Conservation (phyloP, 2,329 filamentous ascomycete genomes). For the Dactylella cylindrospora region DNA sequence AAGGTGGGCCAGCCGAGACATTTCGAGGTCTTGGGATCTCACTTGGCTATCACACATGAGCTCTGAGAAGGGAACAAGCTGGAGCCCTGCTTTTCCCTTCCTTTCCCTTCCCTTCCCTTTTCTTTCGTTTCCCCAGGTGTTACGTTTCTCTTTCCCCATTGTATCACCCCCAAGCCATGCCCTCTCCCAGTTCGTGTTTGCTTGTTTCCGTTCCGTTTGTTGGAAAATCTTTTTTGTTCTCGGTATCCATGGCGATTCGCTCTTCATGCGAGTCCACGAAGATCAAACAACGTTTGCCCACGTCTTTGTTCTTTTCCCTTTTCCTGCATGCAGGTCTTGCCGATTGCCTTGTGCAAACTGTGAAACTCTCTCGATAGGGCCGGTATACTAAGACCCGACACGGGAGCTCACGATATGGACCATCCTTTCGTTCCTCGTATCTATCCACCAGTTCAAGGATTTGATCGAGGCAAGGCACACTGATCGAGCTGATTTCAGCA, state of each 20-base stretch:
- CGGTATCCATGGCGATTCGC: conserved; percentile 13
- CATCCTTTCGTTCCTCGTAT: too few relatives aligned
- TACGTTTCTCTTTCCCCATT: too few relatives aligned
- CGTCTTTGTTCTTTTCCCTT: neutral
- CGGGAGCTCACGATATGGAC: too few relatives aligned
- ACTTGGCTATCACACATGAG: conserved; percentile 28
- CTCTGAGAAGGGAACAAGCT: conserved; percentile 17
- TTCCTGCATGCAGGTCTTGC: neutral
- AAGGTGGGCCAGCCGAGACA: neutral
- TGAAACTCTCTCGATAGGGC: too few relatives aligned
- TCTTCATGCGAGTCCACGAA: too few relatives aligned
- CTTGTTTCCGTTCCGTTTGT: neutral
- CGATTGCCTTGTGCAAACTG: conserved; percentile 12
- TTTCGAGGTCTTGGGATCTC: conserved; percentile 17
- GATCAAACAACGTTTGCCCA: conserved; percentile 12
- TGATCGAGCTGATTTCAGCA: conserved; percentile 10
- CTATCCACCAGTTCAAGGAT: conserved; percentile 1
- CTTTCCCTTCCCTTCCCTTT: neutral
- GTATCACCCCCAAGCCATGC: too few relatives aligned
- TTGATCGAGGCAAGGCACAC: conserved; percentile 12
- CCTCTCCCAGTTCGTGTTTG: too few relatives aligned
- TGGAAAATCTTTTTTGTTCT: neutral
- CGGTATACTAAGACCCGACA: too few relatives aligned
- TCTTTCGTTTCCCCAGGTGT: conserved; percentile 6
- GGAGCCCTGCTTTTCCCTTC: neutral